Base-by-base conservation (phyloP, 2,329 filamentous ascomycete genomes). In the Penicillium sp. region DNA sequence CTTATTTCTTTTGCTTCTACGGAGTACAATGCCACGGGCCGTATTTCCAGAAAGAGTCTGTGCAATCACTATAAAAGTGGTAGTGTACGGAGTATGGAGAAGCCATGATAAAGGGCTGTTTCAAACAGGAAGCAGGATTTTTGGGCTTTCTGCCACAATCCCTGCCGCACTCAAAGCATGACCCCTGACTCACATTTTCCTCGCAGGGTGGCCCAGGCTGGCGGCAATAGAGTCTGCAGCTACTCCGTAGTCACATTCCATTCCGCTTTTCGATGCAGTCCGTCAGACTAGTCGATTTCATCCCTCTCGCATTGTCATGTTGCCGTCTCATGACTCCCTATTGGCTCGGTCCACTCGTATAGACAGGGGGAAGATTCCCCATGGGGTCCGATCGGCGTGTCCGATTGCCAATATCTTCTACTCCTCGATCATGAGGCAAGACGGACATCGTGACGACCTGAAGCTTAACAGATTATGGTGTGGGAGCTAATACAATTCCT, bases 361-460 rank as follows among this genome's bases (percentile, higher is more conserved):
- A 37, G 47, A 44, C 49, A 46, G 44, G 51, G 47, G 45, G 14
- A 29, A 6, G 27, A 40, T 40, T 38, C 40, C 42, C 42, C 41
- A 43, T 47, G 44, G 50, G 50, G 43, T 42, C 44, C 44, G 57
- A 58, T 59, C 57, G 42, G 52, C 57, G 43, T 43, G n/a, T 27
- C 40, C 40, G 36, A 46, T 53, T 46, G 35, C 44, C 37, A 29
- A 46, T 47, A 40, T 49, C 35, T 48, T 47, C 45, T 40, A 39
- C 46, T 29, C 44, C 42, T 27, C 47, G 51, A 55, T 58, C 56
- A 59, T 55, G 55, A 53, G 53, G 44, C 46, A 48, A 41, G 41
- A 44, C 31, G 36, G 3, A 39, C 38, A 34, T 49, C 46, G 46
- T 55, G 55, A 57, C 49, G 44, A 38, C 4, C 24, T 40, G 29